phyloP scores from a whole-genome alignment of 768 basidiomycete species.

The Kondoa subrosea region DNA sequence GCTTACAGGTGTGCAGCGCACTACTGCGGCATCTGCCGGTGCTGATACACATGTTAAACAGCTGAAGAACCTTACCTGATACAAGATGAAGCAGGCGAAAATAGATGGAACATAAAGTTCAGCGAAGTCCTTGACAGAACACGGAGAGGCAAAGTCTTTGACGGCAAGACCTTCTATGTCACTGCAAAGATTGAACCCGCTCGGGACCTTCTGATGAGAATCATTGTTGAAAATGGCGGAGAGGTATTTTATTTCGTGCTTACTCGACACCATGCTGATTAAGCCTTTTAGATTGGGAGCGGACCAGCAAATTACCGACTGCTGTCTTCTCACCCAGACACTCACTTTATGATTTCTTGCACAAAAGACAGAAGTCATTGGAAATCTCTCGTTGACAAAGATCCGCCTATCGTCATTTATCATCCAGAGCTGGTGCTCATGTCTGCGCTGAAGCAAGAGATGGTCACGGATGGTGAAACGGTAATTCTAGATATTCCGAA shows the following conservation, averaged over 20 bases:
- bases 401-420: neutral
- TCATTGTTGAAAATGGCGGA: constrained; percentile 55
- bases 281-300: neutral
- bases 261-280: neutral
- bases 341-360: constrained; percentile 3
- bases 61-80: constrained; percentile 50
- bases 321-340: neutral
- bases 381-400: neutral
- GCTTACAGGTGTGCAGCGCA: constrained; percentile 34
- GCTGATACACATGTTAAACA: constrained; percentile 26
- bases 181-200: constrained; percentile 50
- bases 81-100: constrained; percentile 47
- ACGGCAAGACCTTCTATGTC: constrained; percentile 54
- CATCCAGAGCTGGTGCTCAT: constrained; percentile 1
- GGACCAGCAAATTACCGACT: neutral
- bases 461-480: neutral
- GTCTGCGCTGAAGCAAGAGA: constrained; percentile 3
- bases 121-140: constrained; percentile 46
- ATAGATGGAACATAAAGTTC: constrained; percentile 51
- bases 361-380: neutral
- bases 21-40: constrained; percentile 45
- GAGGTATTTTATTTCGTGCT: too few relatives aligned
- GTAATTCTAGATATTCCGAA: neutral
- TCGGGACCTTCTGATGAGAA: constrained; percentile 44
- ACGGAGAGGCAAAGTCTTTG: constrained; percentile 45